Base-by-base conservation (phyloP, 306 rosid genomes). In the Prosopis cineraria region DNA sequence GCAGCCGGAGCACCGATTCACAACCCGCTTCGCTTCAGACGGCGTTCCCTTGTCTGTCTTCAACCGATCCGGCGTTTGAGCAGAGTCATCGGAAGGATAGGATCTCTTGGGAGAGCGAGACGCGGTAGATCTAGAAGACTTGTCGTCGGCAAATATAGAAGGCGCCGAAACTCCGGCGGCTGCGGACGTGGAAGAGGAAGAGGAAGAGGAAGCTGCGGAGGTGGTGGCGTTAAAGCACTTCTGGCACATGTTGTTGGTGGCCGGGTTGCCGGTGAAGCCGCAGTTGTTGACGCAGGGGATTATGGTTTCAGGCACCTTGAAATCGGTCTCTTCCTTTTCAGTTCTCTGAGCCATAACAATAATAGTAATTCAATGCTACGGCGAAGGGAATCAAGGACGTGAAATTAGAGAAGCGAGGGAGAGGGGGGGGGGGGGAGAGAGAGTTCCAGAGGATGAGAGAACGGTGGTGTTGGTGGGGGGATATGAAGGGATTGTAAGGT, bases 1-100 rank as follows among this genome's bases (percentile, higher is more conserved):
- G 53, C 99, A 96, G 0, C 98, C 97, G 27, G 96, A 91, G 85
- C 99, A 93, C 20, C 99, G 90, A 62, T 85, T 91, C 13, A 91
- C 94, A 30, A 75, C 84, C 0, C 96, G 92, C 79, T 88, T 87
- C 1, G 87, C 88, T 27, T 81, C 82, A 0, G 71, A 76, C 40
- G 74, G 31, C 68, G 72, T 19, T 17, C 88, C 12, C 30, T 78
- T 84, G 5, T 75, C 88, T 10, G 77, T 47, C 36, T 80, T 76
- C 16, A 47, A 16, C 22, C 71, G 83, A 60, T 84, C 68, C 31
- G 41, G 2, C 43, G 64, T 5, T 13, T 12, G 47, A 9, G 75
- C 25, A 0, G n/a, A 1, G 13, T 80, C 86, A 1, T 81, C 77
- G 9, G 29, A 16, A 6, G 85, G 88, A 6, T 53, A 82, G 5